Conservation (phyloP, 768 basidiomycete genomes). For the Pleurotus platypus region DNA sequence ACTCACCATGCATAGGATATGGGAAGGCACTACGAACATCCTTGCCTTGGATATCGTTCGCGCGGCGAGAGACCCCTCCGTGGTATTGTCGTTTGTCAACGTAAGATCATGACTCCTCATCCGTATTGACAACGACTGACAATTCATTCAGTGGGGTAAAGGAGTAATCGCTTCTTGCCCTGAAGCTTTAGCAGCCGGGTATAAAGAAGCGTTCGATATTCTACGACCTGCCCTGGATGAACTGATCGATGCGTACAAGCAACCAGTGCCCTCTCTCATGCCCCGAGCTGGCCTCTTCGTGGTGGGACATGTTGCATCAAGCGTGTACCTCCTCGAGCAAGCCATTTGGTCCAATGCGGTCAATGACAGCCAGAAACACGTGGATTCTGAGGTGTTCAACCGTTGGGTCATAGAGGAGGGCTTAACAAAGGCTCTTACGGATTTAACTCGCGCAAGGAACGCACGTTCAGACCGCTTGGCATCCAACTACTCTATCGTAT, state of each 20-base stretch:
- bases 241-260: conserved; percentile 35
- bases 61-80: conserved; percentile 41
- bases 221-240: conserved; percentile 36
- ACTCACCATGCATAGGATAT: conserved; percentile 45
- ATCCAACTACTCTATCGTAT: conserved; percentile 30
- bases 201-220: conserved; percentile 25
- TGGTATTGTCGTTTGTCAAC: conserved; percentile 42
- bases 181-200: conserved; percentile 18
- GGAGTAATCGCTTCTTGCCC: conserved; percentile 41
- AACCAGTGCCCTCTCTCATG: conserved; percentile 42
- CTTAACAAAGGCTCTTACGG: conserved; percentile 31
- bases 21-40: conserved; percentile 75
- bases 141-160: conserved; percentile 46
- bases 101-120: conserved; percentile 31
- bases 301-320: conserved; percentile 50
- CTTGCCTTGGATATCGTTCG: conserved; percentile 65
- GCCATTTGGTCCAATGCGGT: conserved; percentile 51
- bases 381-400: conserved; percentile 49
- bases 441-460: conserved; percentile 27
- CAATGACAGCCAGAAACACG: conserved; percentile 21
- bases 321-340: conserved; percentile 63
- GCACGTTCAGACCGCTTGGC: conserved; percentile 18
- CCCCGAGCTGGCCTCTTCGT: conserved; percentile 58
- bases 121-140: not conserved
- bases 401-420: conserved; percentile 49